A percentile compares a stretch with the other conserved stretches of the same genome.
These are phyloP conservation scores for Leccinum griseonigrum DNA, from an alignment of 1,284 basidiomycete species.

Conservation along the genomic window DNA sequence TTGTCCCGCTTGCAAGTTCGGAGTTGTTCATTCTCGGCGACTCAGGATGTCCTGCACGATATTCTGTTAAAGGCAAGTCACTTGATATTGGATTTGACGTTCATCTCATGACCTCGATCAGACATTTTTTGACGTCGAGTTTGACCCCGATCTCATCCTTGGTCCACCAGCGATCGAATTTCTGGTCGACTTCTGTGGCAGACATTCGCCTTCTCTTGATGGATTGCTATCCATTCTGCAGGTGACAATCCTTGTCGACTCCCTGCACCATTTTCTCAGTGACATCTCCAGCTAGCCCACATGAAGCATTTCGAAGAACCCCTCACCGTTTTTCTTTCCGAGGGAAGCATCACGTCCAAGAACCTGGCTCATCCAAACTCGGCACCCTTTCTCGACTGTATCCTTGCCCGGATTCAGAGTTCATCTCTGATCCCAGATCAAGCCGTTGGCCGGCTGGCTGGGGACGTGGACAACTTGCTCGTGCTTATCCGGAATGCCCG, in stretches of 20 bases:
- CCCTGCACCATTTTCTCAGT: conserved; percentile 4
- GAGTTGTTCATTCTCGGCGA: conserved; percentile 47
- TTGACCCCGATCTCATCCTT: conserved; percentile 57
- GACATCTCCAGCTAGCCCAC: conserved; percentile 48
- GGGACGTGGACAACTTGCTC: conserved; percentile 32
- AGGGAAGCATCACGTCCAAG: conserved; percentile 15
- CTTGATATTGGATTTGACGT: not conserved
- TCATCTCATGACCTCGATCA: conserved; percentile 26
- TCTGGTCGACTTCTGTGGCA: conserved; percentile 52
- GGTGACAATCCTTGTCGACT: conserved; percentile 34
- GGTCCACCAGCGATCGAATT: conserved; percentile 56
- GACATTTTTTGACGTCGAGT: conserved; percentile 64
- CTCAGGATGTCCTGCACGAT: conserved; percentile 44
- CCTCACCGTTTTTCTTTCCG: conserved; percentile 42
- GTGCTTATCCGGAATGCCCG: conserved; percentile 39
- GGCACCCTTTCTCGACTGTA: conserved; percentile 39
- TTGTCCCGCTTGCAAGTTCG: conserved; percentile 56
- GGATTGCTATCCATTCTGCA: conserved; percentile 56
- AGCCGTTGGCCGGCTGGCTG: conserved; percentile 18
- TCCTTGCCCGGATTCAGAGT: conserved; percentile 38
- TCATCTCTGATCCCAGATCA: conserved; percentile 12
- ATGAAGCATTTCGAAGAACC: conserved; percentile 70
- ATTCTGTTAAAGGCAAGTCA: conserved; percentile 48
- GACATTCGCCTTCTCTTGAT: conserved; percentile 57
- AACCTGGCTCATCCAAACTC: conserved; percentile 22